These are phyloP conservation scores for Urtica urens DNA, from an alignment of 306 rosid species.

Conservation along the genomic window DNA sequence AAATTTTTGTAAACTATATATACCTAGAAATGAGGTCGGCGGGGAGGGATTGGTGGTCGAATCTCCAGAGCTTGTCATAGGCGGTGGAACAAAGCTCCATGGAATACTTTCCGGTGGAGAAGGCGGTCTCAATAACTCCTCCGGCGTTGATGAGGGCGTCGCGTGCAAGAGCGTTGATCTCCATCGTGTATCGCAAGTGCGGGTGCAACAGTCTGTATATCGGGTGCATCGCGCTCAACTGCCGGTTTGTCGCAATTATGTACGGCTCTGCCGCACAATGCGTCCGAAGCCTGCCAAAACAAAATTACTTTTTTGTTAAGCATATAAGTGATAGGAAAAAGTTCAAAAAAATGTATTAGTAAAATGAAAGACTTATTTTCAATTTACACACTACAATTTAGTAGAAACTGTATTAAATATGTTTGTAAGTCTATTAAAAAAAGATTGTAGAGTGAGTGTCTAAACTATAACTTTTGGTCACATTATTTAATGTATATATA, in stretches of 20 bases:
- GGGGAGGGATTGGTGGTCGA: constrained; percentile 55
- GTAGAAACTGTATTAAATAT: too few relatives aligned
- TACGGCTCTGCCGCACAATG: constrained; percentile 75
- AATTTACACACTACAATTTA: too few relatives aligned
- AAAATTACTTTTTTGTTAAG: too few relatives aligned
- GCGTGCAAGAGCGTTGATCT: constrained; percentile 80
- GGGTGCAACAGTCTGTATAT: constrained; percentile 65
- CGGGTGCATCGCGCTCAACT: constrained; percentile 77
- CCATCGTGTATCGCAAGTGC: constrained; percentile 87
- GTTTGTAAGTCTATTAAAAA: too few relatives aligned
- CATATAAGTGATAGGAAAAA: too few relatives aligned
- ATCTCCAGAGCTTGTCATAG: constrained; percentile 58
- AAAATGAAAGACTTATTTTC: too few relatives aligned
- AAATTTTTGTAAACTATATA: too few relatives aligned
- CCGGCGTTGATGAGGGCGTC: constrained; percentile 40
- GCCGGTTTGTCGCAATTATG: constrained; percentile 66
- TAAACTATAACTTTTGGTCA: too few relatives aligned
- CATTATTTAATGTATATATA: too few relatives aligned
- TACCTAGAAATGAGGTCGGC: constrained; percentile 66
- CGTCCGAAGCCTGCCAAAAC: constrained; percentile 79
- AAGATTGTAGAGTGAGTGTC: too few relatives aligned
- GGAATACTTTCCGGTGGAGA: constrained; percentile 44
- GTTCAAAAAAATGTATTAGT: too few relatives aligned
- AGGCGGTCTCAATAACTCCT: constrained; percentile 47
- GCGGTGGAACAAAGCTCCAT: constrained; percentile 41